Conservation (phyloP, 768 basidiomycete species). For the Phanerochaete carnosa region DNA sequence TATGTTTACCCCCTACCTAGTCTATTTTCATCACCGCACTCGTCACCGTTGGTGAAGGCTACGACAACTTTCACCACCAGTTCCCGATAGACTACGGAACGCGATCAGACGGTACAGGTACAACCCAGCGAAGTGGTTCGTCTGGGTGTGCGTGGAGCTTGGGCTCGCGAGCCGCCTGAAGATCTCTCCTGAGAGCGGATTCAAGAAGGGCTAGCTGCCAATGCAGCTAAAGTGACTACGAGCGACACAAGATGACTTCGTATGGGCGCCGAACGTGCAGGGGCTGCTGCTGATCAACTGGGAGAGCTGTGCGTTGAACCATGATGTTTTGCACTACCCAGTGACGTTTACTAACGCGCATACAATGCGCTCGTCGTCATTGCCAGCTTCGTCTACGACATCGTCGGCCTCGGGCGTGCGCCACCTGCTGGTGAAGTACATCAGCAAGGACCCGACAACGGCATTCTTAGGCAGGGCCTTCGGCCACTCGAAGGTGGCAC, state of each 20-base stretch:
- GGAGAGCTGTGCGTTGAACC: too few species aligned
- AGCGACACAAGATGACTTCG: slow-evolving; percentile 68
- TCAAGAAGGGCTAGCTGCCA: slow-evolving; percentile 92
- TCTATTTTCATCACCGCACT: slow-evolving; percentile 88
- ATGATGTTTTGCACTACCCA: background rate
- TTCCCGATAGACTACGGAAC: too few species aligned
- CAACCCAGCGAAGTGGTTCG: slow-evolving; percentile 93
- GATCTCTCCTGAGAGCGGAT: too few species aligned
- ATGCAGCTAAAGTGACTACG: slow-evolving; percentile 91
- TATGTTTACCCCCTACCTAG: too few species aligned
- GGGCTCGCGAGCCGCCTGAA: slow-evolving; percentile 63
- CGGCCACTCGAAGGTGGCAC: slow-evolving; percentile 85
- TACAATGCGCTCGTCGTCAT: slow-evolving; percentile 78
- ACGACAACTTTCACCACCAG: slow-evolving; percentile 99
- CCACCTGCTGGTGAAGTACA: slow-evolving; percentile 77
- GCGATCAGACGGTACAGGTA: slow-evolving; percentile 97
- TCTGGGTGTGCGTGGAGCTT: slow-evolving; percentile 53
- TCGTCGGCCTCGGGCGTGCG: slow-evolving; percentile 82
- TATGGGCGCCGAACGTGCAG: slow-evolving; percentile 75
- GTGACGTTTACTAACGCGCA: background rate
- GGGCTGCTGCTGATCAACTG: slow-evolving; percentile 80
- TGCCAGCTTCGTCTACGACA: slow-evolving; percentile 92
- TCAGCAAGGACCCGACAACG: slow-evolving; percentile 88
- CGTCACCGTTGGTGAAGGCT: slow-evolving; percentile 91
- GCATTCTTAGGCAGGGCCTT: slow-evolving; percentile 94